phyloP scores from a whole-genome alignment of 495 filamentous ascomycete genomes.

The Penicillium angulare region DNA sequence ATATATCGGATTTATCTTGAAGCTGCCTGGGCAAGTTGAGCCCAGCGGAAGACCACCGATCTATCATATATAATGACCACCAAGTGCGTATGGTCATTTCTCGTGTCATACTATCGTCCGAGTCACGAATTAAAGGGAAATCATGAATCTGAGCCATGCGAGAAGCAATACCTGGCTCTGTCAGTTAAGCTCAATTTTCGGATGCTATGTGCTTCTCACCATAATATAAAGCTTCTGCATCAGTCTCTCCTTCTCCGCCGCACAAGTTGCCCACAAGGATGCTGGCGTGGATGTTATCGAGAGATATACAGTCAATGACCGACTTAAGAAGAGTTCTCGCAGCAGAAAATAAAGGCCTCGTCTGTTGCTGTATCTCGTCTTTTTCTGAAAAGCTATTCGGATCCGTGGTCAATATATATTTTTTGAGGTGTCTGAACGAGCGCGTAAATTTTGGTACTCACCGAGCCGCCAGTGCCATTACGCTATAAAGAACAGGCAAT shows the following conservation, averaged over 20 bases:
- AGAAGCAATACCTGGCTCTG: conserved; percentile 21
- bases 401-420: background rate
- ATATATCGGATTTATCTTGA: conserved; percentile 4
- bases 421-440: background rate
- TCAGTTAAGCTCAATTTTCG: too few relatives aligned
- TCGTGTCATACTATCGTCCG: conserved; percentile 14
- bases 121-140: conserved; percentile 5
- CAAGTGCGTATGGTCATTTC: conserved; percentile 23
- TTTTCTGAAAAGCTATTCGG: background rate
- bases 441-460: too few relatives aligned
- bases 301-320: conserved; percentile 8
- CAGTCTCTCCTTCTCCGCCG: conserved; percentile 15
- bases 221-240: conserved; percentile 16
- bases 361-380: background rate
- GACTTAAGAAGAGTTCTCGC: conserved; percentile 15
- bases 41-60: conserved; percentile 25
- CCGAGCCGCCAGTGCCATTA: conserved; percentile 21
- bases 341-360: conserved; percentile 4
- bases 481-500: conserved; percentile 11
- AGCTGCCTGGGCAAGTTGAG: conserved; percentile 17
- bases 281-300: conserved; percentile 20
- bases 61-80: conserved; percentile 28
- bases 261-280: conserved; percentile 21
- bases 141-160: conserved; percentile 21
- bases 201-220: conserved; percentile 7